Evolutionary conservation across 495 filamentous ascomycete genomes (phyloP).

Genomic region (Aspergillus steynii): DNA sequence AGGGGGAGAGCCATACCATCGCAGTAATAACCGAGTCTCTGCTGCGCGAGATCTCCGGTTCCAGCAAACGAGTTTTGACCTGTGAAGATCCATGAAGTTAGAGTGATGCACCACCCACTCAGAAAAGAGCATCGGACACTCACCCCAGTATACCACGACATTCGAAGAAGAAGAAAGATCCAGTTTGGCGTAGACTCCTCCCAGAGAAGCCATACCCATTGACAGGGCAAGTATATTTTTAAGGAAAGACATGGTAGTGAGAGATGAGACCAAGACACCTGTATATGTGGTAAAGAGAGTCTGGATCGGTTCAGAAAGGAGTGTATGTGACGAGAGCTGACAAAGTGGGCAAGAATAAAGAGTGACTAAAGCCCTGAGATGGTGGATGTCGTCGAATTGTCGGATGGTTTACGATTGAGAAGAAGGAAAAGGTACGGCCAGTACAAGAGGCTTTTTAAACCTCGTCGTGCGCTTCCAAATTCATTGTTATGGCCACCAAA

Average conservation of each 20-base stretch:
- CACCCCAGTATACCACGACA: conserved; percentile 65
- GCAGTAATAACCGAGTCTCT: conserved; percentile 58
- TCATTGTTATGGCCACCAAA: background rate
- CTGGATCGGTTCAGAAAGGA: background rate
- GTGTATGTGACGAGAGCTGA: background rate
- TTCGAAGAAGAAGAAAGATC: conserved; percentile 48
- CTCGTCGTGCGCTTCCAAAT: background rate
- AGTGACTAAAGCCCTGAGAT: background rate
- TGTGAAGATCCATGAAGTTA: conserved; percentile 18
- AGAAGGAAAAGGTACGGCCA: too few relatives aligned
- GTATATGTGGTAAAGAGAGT: background rate
- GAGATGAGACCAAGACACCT: background rate
- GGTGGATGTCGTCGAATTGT: background rate
- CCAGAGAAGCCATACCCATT: conserved; percentile 29
- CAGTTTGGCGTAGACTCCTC: conserved; percentile 42
- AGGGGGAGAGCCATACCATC: conserved; percentile 39
- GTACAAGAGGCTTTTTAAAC: background rate
- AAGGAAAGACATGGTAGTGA: conserved; percentile 28
- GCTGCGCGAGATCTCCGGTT: conserved; percentile 48
- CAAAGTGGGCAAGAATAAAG: background rate
- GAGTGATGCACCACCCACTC: background rate
- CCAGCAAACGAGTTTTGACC: conserved; percentile 60
- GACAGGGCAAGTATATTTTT: conserved; percentile 28
- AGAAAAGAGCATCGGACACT: background rate
- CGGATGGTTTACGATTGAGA: too few relatives aligned